Base-by-base conservation (phyloP, 352 stramenopile genomes). In the Phytophthora pluvialis region DNA sequence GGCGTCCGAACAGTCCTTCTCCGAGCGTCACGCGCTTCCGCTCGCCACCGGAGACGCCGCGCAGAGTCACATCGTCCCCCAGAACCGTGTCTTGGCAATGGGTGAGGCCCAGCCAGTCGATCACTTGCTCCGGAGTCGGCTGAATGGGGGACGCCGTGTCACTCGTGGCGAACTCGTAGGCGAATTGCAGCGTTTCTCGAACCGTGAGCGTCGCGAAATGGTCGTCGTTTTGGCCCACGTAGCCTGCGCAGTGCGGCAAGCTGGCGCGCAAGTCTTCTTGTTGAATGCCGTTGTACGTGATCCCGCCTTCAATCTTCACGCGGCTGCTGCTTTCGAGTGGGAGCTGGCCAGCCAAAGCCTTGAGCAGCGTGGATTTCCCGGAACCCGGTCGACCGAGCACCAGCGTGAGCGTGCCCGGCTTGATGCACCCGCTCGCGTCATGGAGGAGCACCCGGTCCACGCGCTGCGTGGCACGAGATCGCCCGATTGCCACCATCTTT, bases 151-250 rank as follows among this genome's bases (percentile, higher is more conserved):
- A 44, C 11, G 16, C 32, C 3, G 12, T 35, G 28, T 25, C 45
- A 9, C 49, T 35, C 11, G 25, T 26, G 26, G 77, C 76, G 55
- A 82, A 95, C 42, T 92, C 82, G 63, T 91, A 94, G n/a, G 91
- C 85, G 76, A 98, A 98, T 38, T 85, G 72, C 38, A 98, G 77
- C 7, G 93, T 98, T 67, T 98, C 91, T 40, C 83, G 61, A 1
- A 98, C 93, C 7, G 89, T 97, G 29, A 98, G 68, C 2, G 28
- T 97, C 11, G 93, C 75, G 32, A 84, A 75, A 77, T 98, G 93
- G 13, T 70, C 52, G 69, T 98, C 93, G 11, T 76, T 59, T 47
- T 81, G 73, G 9, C 51, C 25, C n/a, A 76, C 67, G 32, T 77
- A 78, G 3, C 45, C 60, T 35, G 42, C 48, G n/a, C 65, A 43